Conservation (phyloP, 352 stramenopile species). For the Globisporangium nodosum region DNA sequence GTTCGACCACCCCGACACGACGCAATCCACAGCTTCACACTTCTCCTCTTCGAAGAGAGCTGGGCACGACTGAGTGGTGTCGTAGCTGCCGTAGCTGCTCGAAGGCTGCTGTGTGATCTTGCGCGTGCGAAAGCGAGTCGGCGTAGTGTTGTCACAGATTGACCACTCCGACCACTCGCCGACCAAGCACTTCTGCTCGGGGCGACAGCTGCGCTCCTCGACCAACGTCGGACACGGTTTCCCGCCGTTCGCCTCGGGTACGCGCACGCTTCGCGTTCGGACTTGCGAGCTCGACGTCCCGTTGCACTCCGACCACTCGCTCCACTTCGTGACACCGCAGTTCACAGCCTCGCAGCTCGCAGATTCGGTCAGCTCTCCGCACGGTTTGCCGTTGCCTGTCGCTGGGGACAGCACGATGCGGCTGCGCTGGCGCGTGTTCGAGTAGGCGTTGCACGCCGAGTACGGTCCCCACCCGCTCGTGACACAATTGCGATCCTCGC, state of each 20-base stretch:
- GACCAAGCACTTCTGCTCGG: constrained; percentile 38
- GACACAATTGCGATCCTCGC: constrained; percentile 35
- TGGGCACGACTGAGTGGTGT: constrained; percentile 21
- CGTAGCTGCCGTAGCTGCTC: not conserved
- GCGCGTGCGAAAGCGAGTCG: constrained; percentile 37
- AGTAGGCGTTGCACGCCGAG: constrained; percentile 26
- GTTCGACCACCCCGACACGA: constrained; percentile 36
- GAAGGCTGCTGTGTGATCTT: constrained; percentile 22
- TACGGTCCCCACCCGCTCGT: constrained; percentile 49
- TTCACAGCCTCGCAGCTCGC: constrained; percentile 37
- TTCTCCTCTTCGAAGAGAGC: constrained; percentile 28
- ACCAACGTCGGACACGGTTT: constrained; percentile 31
- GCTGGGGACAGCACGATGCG: constrained; percentile 21
- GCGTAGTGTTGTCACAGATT: constrained; percentile 24
- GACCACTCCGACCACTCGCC: constrained; percentile 45
- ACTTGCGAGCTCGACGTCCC: constrained; percentile 21
- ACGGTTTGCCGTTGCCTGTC: constrained; percentile 35
- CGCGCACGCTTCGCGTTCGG: constrained; percentile 33
- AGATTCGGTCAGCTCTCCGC: constrained; percentile 33
- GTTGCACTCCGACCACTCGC: constrained; percentile 38
- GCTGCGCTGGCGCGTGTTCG: constrained; percentile 31
- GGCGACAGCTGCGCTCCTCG: constrained; percentile 35
- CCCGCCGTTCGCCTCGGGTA: constrained; percentile 27
- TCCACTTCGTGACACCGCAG: constrained; percentile 50
- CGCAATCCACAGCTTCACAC: constrained; percentile 46